Evolutionary conservation across 495 filamentous ascomycete species (phyloP), one percentile per base, ranked within the genome.

Genomic region (Penicillium manginii): DNA sequence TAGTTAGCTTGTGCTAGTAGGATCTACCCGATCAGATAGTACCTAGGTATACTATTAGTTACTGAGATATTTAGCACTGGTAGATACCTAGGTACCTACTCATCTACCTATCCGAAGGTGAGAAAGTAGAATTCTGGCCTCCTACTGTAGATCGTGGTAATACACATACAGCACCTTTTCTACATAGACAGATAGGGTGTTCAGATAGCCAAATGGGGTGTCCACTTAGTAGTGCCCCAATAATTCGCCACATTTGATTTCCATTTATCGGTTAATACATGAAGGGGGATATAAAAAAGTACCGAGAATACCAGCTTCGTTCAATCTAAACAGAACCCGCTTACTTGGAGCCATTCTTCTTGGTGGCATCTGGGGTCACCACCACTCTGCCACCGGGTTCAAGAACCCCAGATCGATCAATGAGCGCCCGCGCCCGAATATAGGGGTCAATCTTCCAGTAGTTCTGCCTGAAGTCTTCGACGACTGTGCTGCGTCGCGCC

Each of bases 381-480:
- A 43, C 22, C 37, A 59, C 57, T 18, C 17, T 42, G 23, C 88
- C 88, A 22, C 76, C 82, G 3, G 76, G 63, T 42, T 76, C 60
- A 50, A 91, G 71, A 54, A 88, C 77, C 0, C 87, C 85, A 11
- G 76, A 78, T 22, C 87, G 78, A 62, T 91, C 88, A 64, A 89
- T 89, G 35, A 80, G 69, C 8, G 82, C 81, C 67, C 84, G 74
- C 4, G 86, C 86, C 19, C 88, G 69, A 23, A 89, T 35, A 69
- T 88, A 87, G 1, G 83, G 84, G 60, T 90, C 87, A 10, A 89
- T 56, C 2, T 66, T 75, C 91, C 91, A 94, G 65, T 94, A 93
- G 60, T 89, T 88, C 37, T 77, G 75, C 37, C 78, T 33, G 29
- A 68, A 70, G 5, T 66, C 57, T 15, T 65, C 59, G 35, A 70